Evolutionary conservation across 495 filamentous ascomycete species (phyloP), one percentile per base, ranked within the genome.

Genomic region (Zalerion maritima): DNA sequence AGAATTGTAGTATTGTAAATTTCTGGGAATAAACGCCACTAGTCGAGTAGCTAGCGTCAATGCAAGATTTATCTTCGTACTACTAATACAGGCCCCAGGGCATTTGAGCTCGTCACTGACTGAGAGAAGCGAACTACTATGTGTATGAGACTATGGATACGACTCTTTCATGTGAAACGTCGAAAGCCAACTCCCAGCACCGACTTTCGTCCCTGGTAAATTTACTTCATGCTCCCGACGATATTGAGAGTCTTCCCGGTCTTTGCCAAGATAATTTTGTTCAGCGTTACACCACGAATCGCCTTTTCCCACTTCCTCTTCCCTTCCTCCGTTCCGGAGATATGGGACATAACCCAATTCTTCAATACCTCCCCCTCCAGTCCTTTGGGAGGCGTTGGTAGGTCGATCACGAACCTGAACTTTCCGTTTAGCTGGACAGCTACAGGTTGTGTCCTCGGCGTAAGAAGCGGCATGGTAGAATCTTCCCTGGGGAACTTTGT

Each of bases 361-460:
- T 62, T 58, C 30, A 67, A 36, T 35, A 35, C 45, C 1, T 45
- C 41, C 5, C 29, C 45, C 4, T 40, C 26, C 14, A 66, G 30
- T 8, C 35, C 38, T 1, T 28, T 35, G 11, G 57, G 41, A 18
- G 55, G 50, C 18, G 31, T 42, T 14, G 55, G 48, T 18, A 84
- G 73, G 6, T 78, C 62, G 11, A 75, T 58, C 7, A 62, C 68
- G 35, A 77, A 75, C 27, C 67, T 67, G 37, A 78, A 36, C 48
- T 75, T 83, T 5, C 83, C 83, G 41, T 89, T 80, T 13, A 91
- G 61, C 39, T 80, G 74, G 11, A 92, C 71, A 10, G 72, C 75
- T 34, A 75, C 75, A 0, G 26, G 43, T 31, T 52, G 50, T 24
- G 34, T 52, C 18, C 41, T 37, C 15, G 47, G 40, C 17, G 49